Conservation (phyloP, 169 alveolate species). For the Eimeria necatrix region DNA sequence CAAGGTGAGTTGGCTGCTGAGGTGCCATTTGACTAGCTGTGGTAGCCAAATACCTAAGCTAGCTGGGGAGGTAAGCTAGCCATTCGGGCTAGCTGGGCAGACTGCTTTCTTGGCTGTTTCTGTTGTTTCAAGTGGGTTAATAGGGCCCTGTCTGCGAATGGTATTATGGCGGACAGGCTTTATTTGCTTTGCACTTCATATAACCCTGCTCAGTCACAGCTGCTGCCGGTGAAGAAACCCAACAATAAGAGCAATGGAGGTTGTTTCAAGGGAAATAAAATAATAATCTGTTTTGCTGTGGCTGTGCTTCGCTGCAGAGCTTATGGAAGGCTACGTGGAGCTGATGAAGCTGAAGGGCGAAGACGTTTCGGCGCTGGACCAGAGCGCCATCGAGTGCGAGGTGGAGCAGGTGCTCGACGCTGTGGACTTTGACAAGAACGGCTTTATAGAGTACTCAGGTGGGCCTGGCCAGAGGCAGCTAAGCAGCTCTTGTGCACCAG, state of each 20-base stretch:
- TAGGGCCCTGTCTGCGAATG: too few species aligned
- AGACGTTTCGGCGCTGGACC: conserved; percentile 87
- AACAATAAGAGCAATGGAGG: too few species aligned
- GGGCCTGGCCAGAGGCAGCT: too few species aligned
- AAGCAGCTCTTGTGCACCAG: too few species aligned
- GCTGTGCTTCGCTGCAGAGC: conserved; percentile 82
- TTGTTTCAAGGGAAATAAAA: background rate
- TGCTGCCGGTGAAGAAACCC: too few species aligned
- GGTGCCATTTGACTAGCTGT: background rate
- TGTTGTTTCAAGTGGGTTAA: background rate
- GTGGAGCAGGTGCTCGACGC: conserved; percentile 91
- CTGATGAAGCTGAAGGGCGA: conserved; percentile 89
- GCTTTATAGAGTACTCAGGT: conserved; percentile 93
- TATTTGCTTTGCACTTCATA: too few species aligned
- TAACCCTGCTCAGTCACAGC: too few species aligned
- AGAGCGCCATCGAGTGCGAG: conserved; percentile 90
- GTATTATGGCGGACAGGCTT: too few species aligned
- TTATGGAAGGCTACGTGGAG: conserved; percentile 92
- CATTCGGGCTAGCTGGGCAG: background rate
- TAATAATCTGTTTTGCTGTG: background rate
- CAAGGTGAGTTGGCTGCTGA: background rate
- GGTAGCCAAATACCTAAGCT: too few species aligned
- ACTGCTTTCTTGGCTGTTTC: background rate
- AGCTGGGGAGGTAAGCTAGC: background rate
- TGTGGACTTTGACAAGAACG: conserved; percentile 93